Evolutionary conservation across 495 filamentous ascomycete genomes (phyloP), one percentile per base, ranked within the genome.

Genomic region (Chlorociboria aeruginascens): DNA sequence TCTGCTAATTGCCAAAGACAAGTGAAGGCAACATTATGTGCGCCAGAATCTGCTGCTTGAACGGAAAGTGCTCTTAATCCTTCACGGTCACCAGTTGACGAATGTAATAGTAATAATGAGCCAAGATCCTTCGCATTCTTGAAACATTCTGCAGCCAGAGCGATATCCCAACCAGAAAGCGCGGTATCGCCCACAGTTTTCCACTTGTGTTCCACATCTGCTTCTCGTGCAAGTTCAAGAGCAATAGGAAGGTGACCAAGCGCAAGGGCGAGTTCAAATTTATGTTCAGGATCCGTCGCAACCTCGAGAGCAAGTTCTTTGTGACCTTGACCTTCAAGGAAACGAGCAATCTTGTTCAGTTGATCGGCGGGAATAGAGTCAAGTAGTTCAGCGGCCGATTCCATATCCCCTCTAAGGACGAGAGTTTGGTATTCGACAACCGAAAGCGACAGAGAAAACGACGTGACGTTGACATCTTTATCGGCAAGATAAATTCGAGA

Each of bases 371-470:
- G 89, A 40, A 98, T 86, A 37, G 79, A 80, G 30, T 76, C 66
- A 6, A 99, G 80, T 40, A 96, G 67, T 59, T 94, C 88, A 1
- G 84, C 79, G 1, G 92, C 93, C 17, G 85, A 74, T 37, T 96
- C 92, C 78, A 97, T 83, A 58, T 97, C 92, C n/a, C 79, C 88
- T 16, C 92, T 85, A 28, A 99, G 78, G 13, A 99, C 88, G 30
- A 97, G 73, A 6, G 92, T 99, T 65, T 99, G 92, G 59, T 97
- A 99, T 65, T 96, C 89, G 28, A 97, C 79, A 29, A 97, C 89
- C n/a, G 82, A 81, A 13, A 97, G 79, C 4, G 92, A 96, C 16
- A 99, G 79, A 13, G 85, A 75, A 63, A 89, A 97, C 2, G 90
- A 96, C 3, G 85, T 81, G 43, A 94, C 83, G 38, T 79, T 82